Base-by-base conservation (phyloP, 805 yeast genomes). In the Hanseniaspora valbyensis region DNA sequence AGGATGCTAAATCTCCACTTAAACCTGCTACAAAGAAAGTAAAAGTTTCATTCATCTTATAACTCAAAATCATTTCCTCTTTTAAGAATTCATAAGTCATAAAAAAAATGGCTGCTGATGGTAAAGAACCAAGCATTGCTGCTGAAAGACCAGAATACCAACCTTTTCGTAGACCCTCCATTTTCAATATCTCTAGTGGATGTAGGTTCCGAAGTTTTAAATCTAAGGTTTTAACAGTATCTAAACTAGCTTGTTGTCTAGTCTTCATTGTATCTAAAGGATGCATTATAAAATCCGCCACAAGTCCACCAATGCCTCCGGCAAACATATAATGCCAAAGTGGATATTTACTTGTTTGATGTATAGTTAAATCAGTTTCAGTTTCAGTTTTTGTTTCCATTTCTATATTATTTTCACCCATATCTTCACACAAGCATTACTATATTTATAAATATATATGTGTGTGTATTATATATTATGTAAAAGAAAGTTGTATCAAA, bases 191-290 rank as follows among this genome's bases (percentile, higher is more conserved):
- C 63, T 85, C 83, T 6, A 69, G 55, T 13, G 56, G 56, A 26
- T 48, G 51, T 14, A 48, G 16, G 14, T 39, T 48, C 34, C 51
- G 37, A 32, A 48, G 51, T 28, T 48, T 48, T 26, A 48, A 13
- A 36, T 41, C 52, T 22, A 49, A 9, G 8, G 52, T 49, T 42
- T 49, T 49, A 18, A 42, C 28, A 1, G 53, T 44, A 14, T 51
- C 49, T 7, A 42, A 12, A 12, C 50, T 43, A n/a, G 95, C 97
- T 62, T 92, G 99, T 64, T 92, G 98, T 55, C 98, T 73, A 2
- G 98, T 92, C 63, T 92, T 92, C 29, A 92, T 95, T 0, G 98
- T 92, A 62, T 92, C 99, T 32, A 92, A 67, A 0, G 97, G 89
- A 66, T 92, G 96, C 96, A 92, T 92, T 28, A 78, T 68, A 1